A percentile compares a stretch with the other conserved stretches of the same genome.
These are phyloP conservation scores for Colletotrichum siamense DNA, from an alignment of 2,329 filamentous ascomycete species.

Conservation along the genomic window DNA sequence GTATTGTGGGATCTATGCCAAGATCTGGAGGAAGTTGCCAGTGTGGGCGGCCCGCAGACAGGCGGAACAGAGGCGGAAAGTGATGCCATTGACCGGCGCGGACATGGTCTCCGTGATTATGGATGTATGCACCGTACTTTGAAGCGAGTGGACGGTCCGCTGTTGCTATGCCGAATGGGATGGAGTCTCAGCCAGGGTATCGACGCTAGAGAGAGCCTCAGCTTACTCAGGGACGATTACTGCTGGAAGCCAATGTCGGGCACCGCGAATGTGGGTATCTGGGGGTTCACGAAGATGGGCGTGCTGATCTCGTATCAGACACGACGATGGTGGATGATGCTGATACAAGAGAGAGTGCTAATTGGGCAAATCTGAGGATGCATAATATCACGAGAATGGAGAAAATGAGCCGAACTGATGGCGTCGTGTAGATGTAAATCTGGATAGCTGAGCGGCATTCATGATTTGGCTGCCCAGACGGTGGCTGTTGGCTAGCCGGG, in stretches of 20 bases:
- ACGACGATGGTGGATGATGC: not conserved
- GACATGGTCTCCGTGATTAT: not conserved
- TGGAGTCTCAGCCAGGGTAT: not conserved
- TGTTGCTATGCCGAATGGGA: not conserved
- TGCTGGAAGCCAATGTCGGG: not conserved
- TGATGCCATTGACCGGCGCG: not conserved
- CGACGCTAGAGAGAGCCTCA: not conserved
- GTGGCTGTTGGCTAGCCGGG: not conserved
- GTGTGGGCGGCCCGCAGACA: not conserved
- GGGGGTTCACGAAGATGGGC: not conserved
- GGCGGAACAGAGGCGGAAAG: not conserved
- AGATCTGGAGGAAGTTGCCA: not conserved
- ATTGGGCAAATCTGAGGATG: not conserved
- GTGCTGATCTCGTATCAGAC: not conserved
- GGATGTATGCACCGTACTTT: not conserved
- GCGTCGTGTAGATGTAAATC: not conserved
- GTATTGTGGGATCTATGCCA: not conserved
- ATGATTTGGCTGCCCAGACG: not conserved
- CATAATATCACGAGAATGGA: not conserved
- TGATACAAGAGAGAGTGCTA: not conserved
- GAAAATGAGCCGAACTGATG: not conserved
- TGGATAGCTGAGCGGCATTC: not conserved
- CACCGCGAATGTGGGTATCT: not conserved
- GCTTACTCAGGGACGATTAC: conserved; percentile 2
- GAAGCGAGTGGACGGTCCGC: not conserved